Conservation (phyloP, 73 alveolate genomes). For the Stentor roeselii region DNA sequence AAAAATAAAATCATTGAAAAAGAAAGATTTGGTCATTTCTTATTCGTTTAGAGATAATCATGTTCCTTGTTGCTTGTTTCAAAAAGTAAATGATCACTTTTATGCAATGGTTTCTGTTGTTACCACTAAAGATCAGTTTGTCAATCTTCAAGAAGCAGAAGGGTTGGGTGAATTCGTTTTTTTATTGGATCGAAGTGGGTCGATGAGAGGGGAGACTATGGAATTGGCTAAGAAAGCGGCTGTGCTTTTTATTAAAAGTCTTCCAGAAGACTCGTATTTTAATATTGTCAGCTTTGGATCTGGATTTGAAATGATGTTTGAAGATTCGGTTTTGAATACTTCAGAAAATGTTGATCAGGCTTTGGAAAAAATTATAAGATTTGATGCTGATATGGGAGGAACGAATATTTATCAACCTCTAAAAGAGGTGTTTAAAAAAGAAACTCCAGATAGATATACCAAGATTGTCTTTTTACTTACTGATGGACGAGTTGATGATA, state of each 20-base stretch:
- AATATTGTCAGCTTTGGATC: conserved; percentile 61
- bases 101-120: too few species aligned
- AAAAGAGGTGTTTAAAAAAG: conserved; percentile 26
- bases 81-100: too few species aligned
- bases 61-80: too few species aligned
- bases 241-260: conserved; percentile 54
- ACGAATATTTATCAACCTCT: conserved; percentile 81
- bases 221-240: conserved; percentile 63
- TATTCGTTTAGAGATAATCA: too few species aligned
- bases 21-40: too few species aligned
- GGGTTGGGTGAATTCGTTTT: conserved; percentile 64
- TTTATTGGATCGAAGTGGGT: conserved; percentile 76
- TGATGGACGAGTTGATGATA: conserved; percentile 88
- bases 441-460: conserved; percentile 33
- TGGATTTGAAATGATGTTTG: conserved; percentile 44
- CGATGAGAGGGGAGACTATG: conserved; percentile 69
- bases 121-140: too few species aligned
- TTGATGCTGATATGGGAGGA: conserved; percentile 78
- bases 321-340: conserved; percentile 48
- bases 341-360: conserved; percentile 46
- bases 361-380: conserved; percentile 24
- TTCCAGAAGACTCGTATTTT: conserved; percentile 67
- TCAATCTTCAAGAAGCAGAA: too few species aligned
- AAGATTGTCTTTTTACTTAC: conserved; percentile 81
- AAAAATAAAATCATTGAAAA: too few species aligned